A percentile compares a stretch with the other conserved stretches of the same genome.
These are phyloP conservation scores for Leccinum griseonigrum DNA, from an alignment of 1,284 basidiomycete genomes.

Conservation along the genomic window DNA sequence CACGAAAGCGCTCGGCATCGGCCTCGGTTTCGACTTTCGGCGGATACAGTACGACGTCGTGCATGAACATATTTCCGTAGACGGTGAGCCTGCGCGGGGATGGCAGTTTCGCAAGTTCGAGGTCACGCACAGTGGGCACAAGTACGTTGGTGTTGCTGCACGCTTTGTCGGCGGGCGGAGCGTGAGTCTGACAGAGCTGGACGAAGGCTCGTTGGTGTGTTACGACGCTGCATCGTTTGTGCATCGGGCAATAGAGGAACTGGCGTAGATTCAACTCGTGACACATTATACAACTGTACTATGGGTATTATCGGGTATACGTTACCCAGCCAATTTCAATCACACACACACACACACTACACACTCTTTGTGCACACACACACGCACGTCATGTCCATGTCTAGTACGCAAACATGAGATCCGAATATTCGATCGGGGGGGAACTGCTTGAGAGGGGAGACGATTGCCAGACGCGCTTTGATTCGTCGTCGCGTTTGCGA, in stretches of 20 bases:
- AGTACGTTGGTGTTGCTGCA: constrained; percentile 66
- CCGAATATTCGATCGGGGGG: constrained; percentile 25
- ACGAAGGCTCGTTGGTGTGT: constrained; percentile 40
- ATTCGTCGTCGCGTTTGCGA: constrained; percentile 35
- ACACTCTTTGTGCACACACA: neutral
- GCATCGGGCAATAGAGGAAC: constrained; percentile 41
- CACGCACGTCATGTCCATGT: neutral
- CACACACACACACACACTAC: constrained; percentile 4
- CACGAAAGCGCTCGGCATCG: constrained; percentile 78
- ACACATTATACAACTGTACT: constrained; percentile 13
- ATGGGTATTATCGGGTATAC: constrained; percentile 17
- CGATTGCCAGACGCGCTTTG: constrained; percentile 50
- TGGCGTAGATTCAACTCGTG: constrained; percentile 26
- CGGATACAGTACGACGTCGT: constrained; percentile 67
- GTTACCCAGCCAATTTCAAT: neutral
- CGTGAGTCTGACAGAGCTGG: constrained; percentile 24
- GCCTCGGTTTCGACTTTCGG: constrained; percentile 77
- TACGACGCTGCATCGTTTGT: constrained; percentile 48
- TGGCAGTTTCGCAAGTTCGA: constrained; percentile 69
- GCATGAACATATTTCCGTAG: constrained; percentile 51
- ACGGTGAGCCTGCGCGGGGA: constrained; percentile 52
- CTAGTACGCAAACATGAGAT: neutral
- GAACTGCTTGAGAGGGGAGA: constrained; percentile 39
- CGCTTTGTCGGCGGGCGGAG: constrained; percentile 44
- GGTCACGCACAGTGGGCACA: constrained; percentile 41